These are phyloP conservation scores for Kazachstania taianensis DNA, from an alignment of 805 yeast species.

Conservation along the genomic window DNA sequence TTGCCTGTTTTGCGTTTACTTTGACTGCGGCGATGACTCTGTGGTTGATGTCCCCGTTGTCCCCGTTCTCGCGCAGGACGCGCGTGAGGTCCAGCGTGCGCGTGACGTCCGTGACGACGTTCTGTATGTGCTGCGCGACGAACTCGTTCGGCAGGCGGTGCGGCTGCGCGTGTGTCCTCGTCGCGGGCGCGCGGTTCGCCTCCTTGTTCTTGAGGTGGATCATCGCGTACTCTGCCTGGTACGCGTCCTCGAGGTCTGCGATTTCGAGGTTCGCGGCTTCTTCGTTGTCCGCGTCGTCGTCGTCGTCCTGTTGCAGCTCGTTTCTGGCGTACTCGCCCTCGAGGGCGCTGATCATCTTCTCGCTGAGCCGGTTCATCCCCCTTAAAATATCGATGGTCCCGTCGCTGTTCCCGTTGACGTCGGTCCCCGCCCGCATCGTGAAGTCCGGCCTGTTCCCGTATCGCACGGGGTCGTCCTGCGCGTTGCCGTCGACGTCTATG, in stretches of 20 bases:
- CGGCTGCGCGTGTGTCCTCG: neutral
- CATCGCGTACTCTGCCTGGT: conserved; percentile 43
- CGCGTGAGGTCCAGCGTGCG: conserved; percentile 23
- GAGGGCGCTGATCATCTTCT: conserved; percentile 59
- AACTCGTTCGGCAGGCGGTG: neutral
- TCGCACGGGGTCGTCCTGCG: conserved; percentile 65
- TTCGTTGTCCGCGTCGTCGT: conserved; percentile 26
- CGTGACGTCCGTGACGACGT: conserved; percentile 10
- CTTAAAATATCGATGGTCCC: conserved; percentile 60
- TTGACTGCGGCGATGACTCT: conserved; percentile 39
- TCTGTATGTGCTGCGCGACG: conserved; percentile 11
- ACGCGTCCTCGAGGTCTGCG: conserved; percentile 41
- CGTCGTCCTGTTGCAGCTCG: conserved; percentile 25
- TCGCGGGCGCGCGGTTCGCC: neutral
- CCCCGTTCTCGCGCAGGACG: conserved; percentile 14
- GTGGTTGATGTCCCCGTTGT: conserved; percentile 29
- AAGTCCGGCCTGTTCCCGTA: conserved; percentile 78
- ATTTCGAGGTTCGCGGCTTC: conserved; percentile 39
- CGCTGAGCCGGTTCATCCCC: conserved; percentile 82
- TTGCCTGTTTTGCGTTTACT: conserved; percentile 45
- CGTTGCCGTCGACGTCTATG: conserved; percentile 73
- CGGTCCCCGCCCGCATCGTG: conserved; percentile 61
- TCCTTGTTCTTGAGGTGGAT: conserved; percentile 27
- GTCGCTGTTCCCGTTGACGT: conserved; percentile 47
- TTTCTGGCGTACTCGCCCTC: conserved; percentile 35